These are phyloP conservation scores for Podospora bellae-mahoneyi DNA, from an alignment of 495 filamentous ascomycete genomes.

Conservation along the genomic window DNA sequence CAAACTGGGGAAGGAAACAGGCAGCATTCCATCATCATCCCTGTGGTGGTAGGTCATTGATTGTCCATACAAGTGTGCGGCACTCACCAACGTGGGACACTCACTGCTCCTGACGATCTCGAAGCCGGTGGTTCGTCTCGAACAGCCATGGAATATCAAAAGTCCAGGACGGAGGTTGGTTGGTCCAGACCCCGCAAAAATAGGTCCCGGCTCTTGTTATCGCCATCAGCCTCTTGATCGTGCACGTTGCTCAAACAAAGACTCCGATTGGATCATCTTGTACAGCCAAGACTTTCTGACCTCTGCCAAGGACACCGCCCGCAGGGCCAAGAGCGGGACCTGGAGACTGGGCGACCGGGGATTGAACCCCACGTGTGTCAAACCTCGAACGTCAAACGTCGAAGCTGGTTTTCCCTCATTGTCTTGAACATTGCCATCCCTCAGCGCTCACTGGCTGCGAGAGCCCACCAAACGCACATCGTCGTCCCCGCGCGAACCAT, in stretches of 20 bases:
- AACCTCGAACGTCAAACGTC: conserved; percentile 7
- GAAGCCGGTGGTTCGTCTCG: neutral
- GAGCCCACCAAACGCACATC: neutral
- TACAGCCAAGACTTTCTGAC: neutral
- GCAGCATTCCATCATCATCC: neutral
- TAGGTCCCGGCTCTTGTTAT: neutral
- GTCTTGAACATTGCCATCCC: neutral
- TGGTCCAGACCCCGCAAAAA: conserved; percentile 4
- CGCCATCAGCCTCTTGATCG: conserved; percentile 11
- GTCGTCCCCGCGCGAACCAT: neutral
- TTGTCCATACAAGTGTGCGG: too few relatives aligned
- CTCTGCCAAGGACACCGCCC: neutral
- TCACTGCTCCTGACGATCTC: neutral
- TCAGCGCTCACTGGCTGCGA: neutral
- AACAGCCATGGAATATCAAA: neutral
- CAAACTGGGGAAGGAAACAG: neutral
- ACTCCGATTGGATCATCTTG: conserved; percentile 5
- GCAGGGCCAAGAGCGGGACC: neutral
- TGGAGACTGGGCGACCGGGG: neutral
- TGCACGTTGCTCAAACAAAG: conserved; percentile 12
- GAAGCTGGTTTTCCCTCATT: neutral
- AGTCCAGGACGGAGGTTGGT: neutral
- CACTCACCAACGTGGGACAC: neutral
- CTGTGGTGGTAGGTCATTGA: neutral
- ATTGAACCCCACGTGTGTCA: conserved; percentile 8